phyloP scores from a whole-genome alignment of 345 rosid species.

The Rhizophora apiculata region DNA sequence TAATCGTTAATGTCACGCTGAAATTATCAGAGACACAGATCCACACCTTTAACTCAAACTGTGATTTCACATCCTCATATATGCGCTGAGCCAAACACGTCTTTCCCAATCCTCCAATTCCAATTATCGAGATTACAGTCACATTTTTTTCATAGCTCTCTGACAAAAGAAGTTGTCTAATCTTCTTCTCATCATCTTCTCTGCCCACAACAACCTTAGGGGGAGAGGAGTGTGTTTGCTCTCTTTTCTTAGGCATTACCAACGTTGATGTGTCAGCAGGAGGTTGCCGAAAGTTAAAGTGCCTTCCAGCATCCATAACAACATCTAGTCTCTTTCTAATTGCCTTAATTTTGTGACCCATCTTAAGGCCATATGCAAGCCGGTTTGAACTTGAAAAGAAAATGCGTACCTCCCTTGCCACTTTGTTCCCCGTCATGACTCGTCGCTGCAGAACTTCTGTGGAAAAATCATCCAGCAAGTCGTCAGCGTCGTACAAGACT shows the following conservation, averaged over 20 bases:
- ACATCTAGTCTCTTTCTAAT: constrained; percentile 19
- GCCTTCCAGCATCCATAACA: not conserved
- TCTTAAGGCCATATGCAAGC: not conserved
- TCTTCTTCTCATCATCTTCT: constrained; percentile 9
- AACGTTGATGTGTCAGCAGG: not conserved
- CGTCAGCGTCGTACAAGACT: too few species aligned
- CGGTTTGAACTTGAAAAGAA: constrained; percentile 10
- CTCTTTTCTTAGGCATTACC: not conserved
- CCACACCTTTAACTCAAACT: constrained; percentile 11
- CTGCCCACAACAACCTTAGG: constrained; percentile 14
- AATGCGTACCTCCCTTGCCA: not conserved
- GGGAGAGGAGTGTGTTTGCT: constrained; percentile 5
- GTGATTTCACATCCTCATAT: constrained; percentile 7
- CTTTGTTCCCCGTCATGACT: too few species aligned
- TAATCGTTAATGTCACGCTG: too few species aligned
- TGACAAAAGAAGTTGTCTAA: constrained; percentile 1
- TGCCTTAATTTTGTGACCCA: constrained; percentile 8
- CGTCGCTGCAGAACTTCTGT: too few species aligned
- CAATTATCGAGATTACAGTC: constrained; percentile 22
- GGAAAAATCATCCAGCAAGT: too few species aligned
- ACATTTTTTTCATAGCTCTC: not conserved
- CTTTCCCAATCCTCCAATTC: constrained; percentile 28
- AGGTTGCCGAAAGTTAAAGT: not conserved
- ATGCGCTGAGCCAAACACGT: constrained; percentile 19
- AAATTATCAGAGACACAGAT: not conserved